Evolutionary conservation across 441 rosid genomes (phyloP), one percentile per base, ranked within the genome.

Genomic region (Pelargonium australe): DNA sequence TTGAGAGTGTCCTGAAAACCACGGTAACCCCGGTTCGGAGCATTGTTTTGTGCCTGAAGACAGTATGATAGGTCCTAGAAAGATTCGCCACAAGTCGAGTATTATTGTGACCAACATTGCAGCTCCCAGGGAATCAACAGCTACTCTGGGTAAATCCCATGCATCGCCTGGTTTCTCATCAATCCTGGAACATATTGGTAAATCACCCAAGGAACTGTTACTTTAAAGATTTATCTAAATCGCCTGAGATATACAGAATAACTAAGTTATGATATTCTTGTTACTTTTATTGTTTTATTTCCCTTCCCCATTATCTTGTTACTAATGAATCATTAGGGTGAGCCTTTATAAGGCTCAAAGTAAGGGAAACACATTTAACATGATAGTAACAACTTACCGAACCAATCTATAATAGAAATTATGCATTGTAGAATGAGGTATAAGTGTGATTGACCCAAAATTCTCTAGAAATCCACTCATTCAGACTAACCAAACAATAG

Each of bases 31-130:
- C 2, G 92, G 86, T 72, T 89, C 83, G 72, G 73, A 71, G 78
- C 96, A 89, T 20, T 81, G 86, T 69, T 76, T 79, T 19, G 91
- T 71, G 16, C 81, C 85, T 1, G 92, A 80, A 41, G 82, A 31
- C 3, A 86, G 84, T 70, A 95, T 85, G 34, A 95, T 86, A 53
- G 99, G 98, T 76, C 99, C 98, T 1, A 95, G 89, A 80, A 86
- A 86, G 75, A 95, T 81, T 66, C 97, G 93, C 99, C 98, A 92
- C 69, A 92, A 76, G 76, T 95, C 97, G n/a, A 95, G 97, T 73
- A 92, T 86, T 76, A 95, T 95, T 0, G 97, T 95, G 67, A 95
- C 98, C 73, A 95, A 76, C 99, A 95, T 95, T 49, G 97, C 97
- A 57, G 99, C 98, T 13, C 99, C 99, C 23, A 95, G 79, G 34